Base-by-base conservation (phyloP, 306 rosid genomes). In the Quercus parvula region DNA sequence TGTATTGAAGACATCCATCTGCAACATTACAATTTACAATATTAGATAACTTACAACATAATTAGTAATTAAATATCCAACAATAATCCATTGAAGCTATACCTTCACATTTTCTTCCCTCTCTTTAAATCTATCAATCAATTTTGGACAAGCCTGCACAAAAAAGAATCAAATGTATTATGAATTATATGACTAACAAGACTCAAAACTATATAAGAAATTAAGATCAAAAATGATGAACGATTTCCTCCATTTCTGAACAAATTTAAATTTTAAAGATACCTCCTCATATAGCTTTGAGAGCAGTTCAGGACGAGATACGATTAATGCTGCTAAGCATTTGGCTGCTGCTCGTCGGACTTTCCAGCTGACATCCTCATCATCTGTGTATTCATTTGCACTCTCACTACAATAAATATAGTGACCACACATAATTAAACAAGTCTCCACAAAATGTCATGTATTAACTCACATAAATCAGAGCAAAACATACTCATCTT, bases 31-130 rank as follows among this genome's bases (percentile, higher is more conserved):
- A 82, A 81, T 78, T 46, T 81, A 69, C 38, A 82, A 79, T 51
- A 84, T 86, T 74, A 81, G 75, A 82, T 66, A 85, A 87, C 71
- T 75, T 57, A 59, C 79, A 66, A 46, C 71, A 24, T 69, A 33
- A 74, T 22, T 12, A 18, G 30, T 62, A 33, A 49, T 54, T 75
- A 77, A 81, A 78, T 71, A 28, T 30, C 57, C 22, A 51, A 75
- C 41, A 75, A 52, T 19, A 59, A 77, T 67, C 20, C 59, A 59
- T 28, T 78, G 15, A 61, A 54, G 79, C 78, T 78, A 71, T 74
- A 91, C 99, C 99, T 96, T 96, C 77, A 96, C 98, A 90, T 90
- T 96, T 85, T 93, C 99, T 85, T 96, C 99, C 89, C 99, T 91
- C 87, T 96, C 99, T 81, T 89, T 96, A 83, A 94, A 96, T 81